Evolutionary conservation across 805 yeast genomes (phyloP), one percentile per base, ranked within the genome.

Genomic region (Kazachstania psychrophila): DNA sequence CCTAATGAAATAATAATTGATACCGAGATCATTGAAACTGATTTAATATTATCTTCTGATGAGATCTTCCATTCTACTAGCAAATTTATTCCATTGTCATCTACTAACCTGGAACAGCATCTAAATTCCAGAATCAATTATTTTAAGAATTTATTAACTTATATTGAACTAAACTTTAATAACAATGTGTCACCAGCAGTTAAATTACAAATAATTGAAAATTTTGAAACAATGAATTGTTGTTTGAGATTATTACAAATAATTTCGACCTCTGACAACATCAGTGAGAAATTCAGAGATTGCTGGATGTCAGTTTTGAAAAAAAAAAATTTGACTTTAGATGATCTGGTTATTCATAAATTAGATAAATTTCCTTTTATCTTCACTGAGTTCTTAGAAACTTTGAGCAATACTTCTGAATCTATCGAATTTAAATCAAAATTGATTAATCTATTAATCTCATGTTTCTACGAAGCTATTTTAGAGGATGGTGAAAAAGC

Each of bases 41-140:
- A 88, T n/a, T 55, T 81, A 3, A 42, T 56, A 2, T 48, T 60
- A 5, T 70, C 83, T 3, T 60, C 73, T 2, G 49, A 63, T 11
- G 88, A 81, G 41, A 69, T 88, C 8, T 50, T 81, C 22, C 51
- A 59, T 14, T 74, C 85, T 4, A 60, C 62, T 1, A 75, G 84
- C 0, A 58, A 64, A 5, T 79, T 76, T 45, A 60, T 79, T 14
- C 77, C 85, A 3, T 65, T 72, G 3, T 58, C 68, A 28, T 58
- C 70, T 9, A 68, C 77, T 1, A 67, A 78, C 2, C 47, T 77
- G 9, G 64, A 60, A 7, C 71, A 68, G 13, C 78, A 74, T 39
- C 61, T 84, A 25, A 58, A 55, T 4, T 56, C 69, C 36, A 71
- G 94, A 36, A 57, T 66, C 3, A 49, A 59, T 5, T 65, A 69